These are phyloP conservation scores for Lactarius quietus DNA, from an alignment of 768 basidiomycete species.

Conservation along the genomic window DNA sequence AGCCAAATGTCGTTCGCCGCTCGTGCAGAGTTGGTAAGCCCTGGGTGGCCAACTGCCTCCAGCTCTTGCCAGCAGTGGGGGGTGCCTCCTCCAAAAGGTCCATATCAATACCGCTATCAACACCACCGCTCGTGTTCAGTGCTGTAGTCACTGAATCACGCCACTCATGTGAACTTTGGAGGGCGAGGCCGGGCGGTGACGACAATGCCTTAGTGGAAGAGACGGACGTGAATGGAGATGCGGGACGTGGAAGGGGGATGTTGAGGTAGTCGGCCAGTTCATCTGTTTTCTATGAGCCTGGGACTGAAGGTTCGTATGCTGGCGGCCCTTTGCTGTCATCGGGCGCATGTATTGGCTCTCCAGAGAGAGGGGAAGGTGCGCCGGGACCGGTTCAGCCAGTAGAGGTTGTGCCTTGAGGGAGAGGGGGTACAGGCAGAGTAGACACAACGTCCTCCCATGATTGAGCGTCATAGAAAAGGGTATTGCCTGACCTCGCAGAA, in stretches of 20 bases:
- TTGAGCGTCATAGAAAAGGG: slow-evolving; percentile 59
- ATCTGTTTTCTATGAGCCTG: slow-evolving; percentile 13
- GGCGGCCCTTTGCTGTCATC: slow-evolving; percentile 5
- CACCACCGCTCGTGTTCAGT: slow-evolving; percentile 19
- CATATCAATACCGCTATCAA: slow-evolving; percentile 37
- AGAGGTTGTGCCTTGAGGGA: slow-evolving; percentile 14
- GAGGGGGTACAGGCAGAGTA: slow-evolving; percentile 39
- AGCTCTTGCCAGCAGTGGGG: slow-evolving; percentile 55
- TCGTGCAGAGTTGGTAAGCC: slow-evolving; percentile 32
- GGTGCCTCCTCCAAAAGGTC: slow-evolving; percentile 70
- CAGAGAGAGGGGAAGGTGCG: slow-evolving; percentile 21
- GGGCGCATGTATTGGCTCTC: slow-evolving; percentile 8
- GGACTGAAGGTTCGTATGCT: slow-evolving; percentile 10
- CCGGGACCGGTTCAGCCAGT: slow-evolving; percentile 2
- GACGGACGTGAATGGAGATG: slow-evolving; percentile 46
- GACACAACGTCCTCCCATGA: slow-evolving; percentile 48
- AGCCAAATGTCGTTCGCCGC: slow-evolving; percentile 58
- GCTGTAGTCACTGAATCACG: slow-evolving; percentile 23
- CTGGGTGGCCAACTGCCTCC: slow-evolving; percentile 54
- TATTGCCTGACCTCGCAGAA: slow-evolving; percentile 43
- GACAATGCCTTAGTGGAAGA: slow-evolving; percentile 31
- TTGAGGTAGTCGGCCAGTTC: slow-evolving; percentile 48
- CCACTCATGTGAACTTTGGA: slow-evolving; percentile 33
- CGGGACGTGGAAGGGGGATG: slow-evolving; percentile 54
- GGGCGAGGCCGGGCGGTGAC: slow-evolving; percentile 39